phyloP scores from a whole-genome alignment of 2,329 filamentous ascomycete genomes.

The Verticillium klebahnii region DNA sequence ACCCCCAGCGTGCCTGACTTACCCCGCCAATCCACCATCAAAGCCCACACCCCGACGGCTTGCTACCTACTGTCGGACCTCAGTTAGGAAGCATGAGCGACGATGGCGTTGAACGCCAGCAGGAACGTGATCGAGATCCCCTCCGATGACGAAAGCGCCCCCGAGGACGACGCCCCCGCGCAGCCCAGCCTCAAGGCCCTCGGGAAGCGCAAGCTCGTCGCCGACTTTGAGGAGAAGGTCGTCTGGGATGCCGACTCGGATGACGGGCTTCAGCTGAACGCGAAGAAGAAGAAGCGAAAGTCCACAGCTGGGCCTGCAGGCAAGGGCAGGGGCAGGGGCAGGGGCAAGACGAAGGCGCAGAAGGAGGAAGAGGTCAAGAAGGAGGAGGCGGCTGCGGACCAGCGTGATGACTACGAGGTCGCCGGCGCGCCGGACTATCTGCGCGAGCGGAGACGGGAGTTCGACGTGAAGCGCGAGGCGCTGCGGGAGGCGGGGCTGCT shows the following conservation, averaged over 20 bases:
- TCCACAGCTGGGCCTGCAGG: conserved; percentile 24
- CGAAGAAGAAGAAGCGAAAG: conserved; percentile 55
- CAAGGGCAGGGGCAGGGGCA: conserved; percentile 40
- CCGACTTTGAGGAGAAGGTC: conserved; percentile 36
- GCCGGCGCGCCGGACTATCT: conserved; percentile 70
- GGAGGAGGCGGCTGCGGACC: not conserved
- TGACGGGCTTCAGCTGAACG: conserved; percentile 41
- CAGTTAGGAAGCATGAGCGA: not conserved
- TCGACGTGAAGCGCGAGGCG: conserved; percentile 56
- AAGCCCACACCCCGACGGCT: not conserved
- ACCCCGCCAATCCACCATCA: not conserved
- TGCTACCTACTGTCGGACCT: not conserved
- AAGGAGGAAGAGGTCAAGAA: conserved; percentile 22
- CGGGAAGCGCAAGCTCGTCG: conserved; percentile 32
- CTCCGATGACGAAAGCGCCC: conserved; percentile 3
- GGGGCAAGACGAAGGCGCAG: conserved; percentile 22
- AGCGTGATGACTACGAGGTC: conserved; percentile 36
- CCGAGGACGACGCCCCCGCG: not conserved
- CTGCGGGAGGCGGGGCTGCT: conserved; percentile 66
- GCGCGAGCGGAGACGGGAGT: conserved; percentile 59
- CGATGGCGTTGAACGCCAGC: not conserved
- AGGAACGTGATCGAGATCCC: not conserved
- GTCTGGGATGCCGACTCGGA: conserved; percentile 58
- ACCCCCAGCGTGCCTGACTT: not conserved
- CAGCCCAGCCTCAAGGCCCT: conserved; percentile 6